These are phyloP conservation scores for Sistotremastrum niveocremeum DNA, from an alignment of 768 basidiomycete species.

Conservation along the genomic window DNA sequence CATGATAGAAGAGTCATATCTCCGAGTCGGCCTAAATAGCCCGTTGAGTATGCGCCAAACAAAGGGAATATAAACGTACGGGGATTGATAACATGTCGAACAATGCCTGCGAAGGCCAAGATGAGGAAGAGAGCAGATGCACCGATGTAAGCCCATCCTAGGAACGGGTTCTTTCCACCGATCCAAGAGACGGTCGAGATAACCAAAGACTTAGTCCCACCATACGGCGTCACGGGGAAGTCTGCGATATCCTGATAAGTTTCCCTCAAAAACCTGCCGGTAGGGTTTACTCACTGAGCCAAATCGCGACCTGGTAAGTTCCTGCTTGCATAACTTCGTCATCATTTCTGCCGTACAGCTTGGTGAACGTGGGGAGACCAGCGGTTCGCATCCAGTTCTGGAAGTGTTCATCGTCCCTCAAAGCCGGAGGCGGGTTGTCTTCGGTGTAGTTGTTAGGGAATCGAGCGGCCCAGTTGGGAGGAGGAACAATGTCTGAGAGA, in stretches of 20 bases:
- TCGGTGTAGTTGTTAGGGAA: constrained; percentile 67
- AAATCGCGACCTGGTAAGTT: constrained; percentile 58
- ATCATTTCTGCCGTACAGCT: constrained; percentile 90
- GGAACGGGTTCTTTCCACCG: constrained; percentile 95
- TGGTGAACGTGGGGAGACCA: constrained; percentile 91
- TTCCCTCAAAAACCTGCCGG: constrained; percentile 1
- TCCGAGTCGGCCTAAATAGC: constrained; percentile 49
- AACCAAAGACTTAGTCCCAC: constrained; percentile 92
- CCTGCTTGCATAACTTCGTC: constrained; percentile 55
- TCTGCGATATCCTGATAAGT: constrained; percentile 34
- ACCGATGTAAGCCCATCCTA: constrained; percentile 96
- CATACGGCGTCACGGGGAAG: constrained; percentile 82
- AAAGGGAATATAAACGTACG: constrained; percentile 34
- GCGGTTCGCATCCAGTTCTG: constrained; percentile 99
- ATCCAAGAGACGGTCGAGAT: constrained; percentile 98
- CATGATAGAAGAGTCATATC: constrained; percentile 82
- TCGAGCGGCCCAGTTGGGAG: constrained; percentile 76
- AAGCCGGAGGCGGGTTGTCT: constrained; percentile 53
- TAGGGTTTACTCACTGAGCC: constrained; percentile 53
- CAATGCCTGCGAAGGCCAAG: constrained; percentile 78
- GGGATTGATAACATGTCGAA: constrained; percentile 85
- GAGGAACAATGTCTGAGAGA: constrained; percentile 64
- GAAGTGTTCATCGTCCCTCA: constrained; percentile 77
- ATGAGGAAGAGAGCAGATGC: constrained; percentile 78
- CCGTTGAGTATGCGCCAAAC: constrained; percentile 6